Evolutionary conservation across 139 green algal species (phyloP).

Genomic region (Chlamydomonas eustigma): DNA sequence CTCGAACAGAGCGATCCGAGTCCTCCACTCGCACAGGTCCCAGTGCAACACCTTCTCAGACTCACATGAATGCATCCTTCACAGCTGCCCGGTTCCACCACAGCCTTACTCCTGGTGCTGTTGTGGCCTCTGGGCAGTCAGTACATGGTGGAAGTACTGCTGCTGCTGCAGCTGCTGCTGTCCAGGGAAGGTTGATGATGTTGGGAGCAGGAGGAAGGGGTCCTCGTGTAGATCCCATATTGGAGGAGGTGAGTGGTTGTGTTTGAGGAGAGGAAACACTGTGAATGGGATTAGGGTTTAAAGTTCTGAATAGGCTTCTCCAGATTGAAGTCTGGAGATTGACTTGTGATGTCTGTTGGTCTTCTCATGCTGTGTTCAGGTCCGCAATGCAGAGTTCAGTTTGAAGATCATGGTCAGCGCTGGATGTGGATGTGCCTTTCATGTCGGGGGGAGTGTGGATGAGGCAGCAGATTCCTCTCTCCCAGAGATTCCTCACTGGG

Average conservation of each 20-base stretch:
- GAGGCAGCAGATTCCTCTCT: constrained; percentile 25
- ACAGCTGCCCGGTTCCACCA: not conserved
- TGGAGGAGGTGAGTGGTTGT: constrained; percentile 21
- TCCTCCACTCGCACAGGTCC: not conserved
- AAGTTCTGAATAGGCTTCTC: no score
- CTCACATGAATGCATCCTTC: no score
- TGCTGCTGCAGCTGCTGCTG: not conserved
- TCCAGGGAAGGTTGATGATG: not conserved
- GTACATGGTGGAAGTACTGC: no score
- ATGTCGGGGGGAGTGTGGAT: constrained; percentile 59
- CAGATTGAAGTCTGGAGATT: not conserved
- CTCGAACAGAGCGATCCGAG: no score
- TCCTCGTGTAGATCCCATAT: constrained; percentile 26
- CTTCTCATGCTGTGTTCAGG: not conserved
- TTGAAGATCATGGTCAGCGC: constrained; percentile 57
- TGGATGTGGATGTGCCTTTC: constrained; percentile 61
- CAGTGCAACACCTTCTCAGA: no score
- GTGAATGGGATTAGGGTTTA: no score
- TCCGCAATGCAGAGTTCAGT: not conserved
- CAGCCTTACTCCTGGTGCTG: not conserved
- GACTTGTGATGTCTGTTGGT: not conserved
- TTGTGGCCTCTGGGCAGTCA: not conserved
- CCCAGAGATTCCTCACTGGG: constrained; percentile 53
- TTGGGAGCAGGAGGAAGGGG: not conserved
- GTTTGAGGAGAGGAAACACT: no score